Evolutionary conservation across 176 grass and related monocot genomes (phyloP).

Genomic region (Phoenix roebelenii): DNA sequence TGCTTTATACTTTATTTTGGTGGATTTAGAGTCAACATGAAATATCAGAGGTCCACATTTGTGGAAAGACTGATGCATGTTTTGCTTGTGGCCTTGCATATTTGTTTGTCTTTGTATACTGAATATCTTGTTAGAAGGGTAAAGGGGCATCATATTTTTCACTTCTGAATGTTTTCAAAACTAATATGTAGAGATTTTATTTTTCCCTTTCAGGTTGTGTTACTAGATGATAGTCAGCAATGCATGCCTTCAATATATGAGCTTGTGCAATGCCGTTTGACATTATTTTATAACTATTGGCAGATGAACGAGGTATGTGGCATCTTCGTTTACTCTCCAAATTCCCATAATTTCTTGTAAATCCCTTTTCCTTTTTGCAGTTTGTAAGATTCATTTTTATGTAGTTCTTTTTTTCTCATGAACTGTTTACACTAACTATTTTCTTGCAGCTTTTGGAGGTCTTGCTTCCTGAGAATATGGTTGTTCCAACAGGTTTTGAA

Average conservation of each 20-base stretch:
- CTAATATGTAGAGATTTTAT: background rate
- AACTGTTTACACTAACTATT: conserved; percentile 18
- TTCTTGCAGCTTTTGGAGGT: conserved; percentile 63
- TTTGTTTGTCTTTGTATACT: too few relatives aligned
- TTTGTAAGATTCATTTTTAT: conserved; percentile 6
- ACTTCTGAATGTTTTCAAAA: too few relatives aligned
- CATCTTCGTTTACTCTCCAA: background rate
- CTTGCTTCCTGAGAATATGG: conserved; percentile 70
- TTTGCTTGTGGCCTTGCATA: too few relatives aligned
- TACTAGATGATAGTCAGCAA: conserved; percentile 32
- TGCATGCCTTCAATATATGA: conserved; percentile 45
- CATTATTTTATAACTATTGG: conserved; percentile 83
- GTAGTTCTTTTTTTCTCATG: conserved; percentile 17
- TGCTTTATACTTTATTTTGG: too few relatives aligned
- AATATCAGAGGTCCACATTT: too few relatives aligned
- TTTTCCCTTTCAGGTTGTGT: conserved; percentile 37
- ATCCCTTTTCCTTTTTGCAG: background rate
- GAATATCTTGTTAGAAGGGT: too few relatives aligned
- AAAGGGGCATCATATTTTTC: too few relatives aligned
- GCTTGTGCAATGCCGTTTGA: conserved; percentile 62
- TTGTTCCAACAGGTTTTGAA: conserved; percentile 75
- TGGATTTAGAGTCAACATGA: too few relatives aligned
- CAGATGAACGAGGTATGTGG: conserved; percentile 71
- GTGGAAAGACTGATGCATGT: too few relatives aligned
- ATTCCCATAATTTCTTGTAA: background rate